Evolutionary conservation across 2,329 filamentous ascomycete species (phyloP).

Genomic region (Paecilomyces variotii): DNA sequence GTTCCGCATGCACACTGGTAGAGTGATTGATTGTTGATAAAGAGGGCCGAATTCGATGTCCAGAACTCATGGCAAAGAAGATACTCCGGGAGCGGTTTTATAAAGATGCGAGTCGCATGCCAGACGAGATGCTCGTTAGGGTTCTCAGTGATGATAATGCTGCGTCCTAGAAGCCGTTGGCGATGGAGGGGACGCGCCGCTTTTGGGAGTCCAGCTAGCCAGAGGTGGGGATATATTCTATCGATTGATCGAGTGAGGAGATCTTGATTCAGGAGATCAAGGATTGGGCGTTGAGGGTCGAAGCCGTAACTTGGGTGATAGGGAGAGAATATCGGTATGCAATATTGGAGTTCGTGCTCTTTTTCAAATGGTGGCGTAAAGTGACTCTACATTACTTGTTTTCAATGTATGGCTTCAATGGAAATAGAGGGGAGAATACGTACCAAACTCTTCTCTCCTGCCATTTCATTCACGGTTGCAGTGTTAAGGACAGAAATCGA

Average conservation of each 20-base stretch:
- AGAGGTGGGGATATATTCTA: background rate
- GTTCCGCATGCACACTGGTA: background rate
- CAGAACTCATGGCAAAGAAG: conserved; percentile 17
- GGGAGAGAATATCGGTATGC: too few species aligned
- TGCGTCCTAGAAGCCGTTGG: conserved; percentile 9
- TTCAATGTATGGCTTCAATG: too few species aligned
- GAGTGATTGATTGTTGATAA: background rate
- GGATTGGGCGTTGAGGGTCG: too few species aligned
- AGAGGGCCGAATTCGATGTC: background rate
- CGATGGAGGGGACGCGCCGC: conserved; percentile 12
- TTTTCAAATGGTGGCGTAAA: too few species aligned
- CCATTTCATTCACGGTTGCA: too few species aligned
- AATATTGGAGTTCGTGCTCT: too few species aligned
- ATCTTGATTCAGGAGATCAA: too few species aligned
- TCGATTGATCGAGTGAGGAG: background rate
- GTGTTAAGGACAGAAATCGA: too few species aligned
- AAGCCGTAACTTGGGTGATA: too few species aligned
- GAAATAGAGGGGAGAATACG: too few species aligned
- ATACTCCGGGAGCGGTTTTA: conserved; percentile 21
- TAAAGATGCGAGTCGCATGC: conserved; percentile 10
- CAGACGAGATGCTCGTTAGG: conserved; percentile 20
- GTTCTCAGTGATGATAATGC: conserved; percentile 17
- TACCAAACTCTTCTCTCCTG: too few species aligned
- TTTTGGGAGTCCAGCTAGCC: conserved; percentile 2
- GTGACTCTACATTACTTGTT: too few species aligned